Conservation (phyloP, 352 stramenopile species). For the Pythium chondricola region DNA sequence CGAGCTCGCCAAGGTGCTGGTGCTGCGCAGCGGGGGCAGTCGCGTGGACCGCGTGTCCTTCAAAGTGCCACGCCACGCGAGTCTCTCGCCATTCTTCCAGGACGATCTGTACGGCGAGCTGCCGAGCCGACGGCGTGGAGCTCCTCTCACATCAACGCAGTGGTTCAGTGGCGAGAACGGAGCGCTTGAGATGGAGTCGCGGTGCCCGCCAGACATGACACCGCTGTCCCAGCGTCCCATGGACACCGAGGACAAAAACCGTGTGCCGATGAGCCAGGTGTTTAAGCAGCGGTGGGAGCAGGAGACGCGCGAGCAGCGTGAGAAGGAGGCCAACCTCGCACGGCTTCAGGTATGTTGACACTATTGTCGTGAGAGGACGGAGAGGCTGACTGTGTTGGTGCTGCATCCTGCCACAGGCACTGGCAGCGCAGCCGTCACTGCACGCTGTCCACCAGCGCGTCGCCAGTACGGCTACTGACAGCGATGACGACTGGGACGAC, state of each 20-base stretch:
- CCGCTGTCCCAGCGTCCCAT: slow-evolving; percentile 50
- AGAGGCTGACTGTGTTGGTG: neutral
- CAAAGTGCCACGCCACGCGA: slow-evolving; percentile 53
- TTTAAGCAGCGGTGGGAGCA: slow-evolving; percentile 54
- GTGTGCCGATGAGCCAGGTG: slow-evolving; percentile 40
- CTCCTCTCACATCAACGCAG: too few species aligned
- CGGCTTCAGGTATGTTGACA: slow-evolving; percentile 54
- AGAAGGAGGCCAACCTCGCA: slow-evolving; percentile 58
- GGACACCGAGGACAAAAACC: slow-evolving; percentile 24
- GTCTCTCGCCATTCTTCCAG: slow-evolving; percentile 72
- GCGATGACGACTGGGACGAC: slow-evolving; percentile 82
- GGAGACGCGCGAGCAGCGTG: slow-evolving; percentile 56
- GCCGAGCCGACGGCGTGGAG: too few species aligned
- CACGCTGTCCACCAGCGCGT: slow-evolving; percentile 35
- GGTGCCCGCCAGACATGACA: slow-evolving; percentile 54
- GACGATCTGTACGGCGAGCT: slow-evolving; percentile 64
- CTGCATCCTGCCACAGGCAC: too few species aligned
- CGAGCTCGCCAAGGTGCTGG: slow-evolving; percentile 57
- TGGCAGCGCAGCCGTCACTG: slow-evolving; percentile 66
- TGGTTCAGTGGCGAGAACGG: slow-evolving; percentile 53
- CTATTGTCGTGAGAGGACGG: neutral
- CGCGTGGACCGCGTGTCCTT: slow-evolving; percentile 59
- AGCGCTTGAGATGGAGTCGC: slow-evolving; percentile 40
- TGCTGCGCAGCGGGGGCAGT: slow-evolving; percentile 48
- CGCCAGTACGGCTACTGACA: slow-evolving; percentile 21